phyloP scores from a whole-genome alignment of 2,329 filamentous ascomycete species.

The Fusarium robinianum region DNA sequence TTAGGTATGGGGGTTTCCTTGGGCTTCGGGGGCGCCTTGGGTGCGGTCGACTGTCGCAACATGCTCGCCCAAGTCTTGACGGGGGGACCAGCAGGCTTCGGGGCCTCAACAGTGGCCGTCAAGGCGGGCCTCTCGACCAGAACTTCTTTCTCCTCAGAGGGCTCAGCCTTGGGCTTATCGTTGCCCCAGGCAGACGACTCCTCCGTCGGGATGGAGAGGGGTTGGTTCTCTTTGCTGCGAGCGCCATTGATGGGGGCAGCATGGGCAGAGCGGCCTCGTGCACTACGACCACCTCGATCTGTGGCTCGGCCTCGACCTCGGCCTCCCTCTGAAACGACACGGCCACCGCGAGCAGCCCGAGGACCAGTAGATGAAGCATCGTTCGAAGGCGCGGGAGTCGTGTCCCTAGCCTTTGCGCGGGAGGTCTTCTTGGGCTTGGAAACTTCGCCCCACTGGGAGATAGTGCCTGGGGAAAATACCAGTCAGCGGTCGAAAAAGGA shows the following conservation, averaged over 20 bases:
- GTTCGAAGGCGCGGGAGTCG: conserved; percentile 55
- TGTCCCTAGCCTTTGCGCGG: conserved; percentile 73
- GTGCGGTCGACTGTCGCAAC: conserved; percentile 63
- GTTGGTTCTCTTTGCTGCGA: conserved; percentile 59
- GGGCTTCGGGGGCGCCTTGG: conserved; percentile 62
- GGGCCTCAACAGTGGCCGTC: conserved; percentile 43
- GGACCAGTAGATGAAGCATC: conserved; percentile 50
- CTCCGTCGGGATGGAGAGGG: conserved; percentile 68
- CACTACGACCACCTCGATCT: conserved; percentile 64
- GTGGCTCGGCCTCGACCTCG: conserved; percentile 66
- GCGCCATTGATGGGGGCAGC: conserved; percentile 63
- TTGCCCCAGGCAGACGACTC: conserved; percentile 63
- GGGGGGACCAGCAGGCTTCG: conserved; percentile 46
- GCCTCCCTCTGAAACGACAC: conserved; percentile 63
- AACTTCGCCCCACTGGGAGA: conserved; percentile 84
- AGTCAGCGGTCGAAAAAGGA: conserved; percentile 5
- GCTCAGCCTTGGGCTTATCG: conserved; percentile 43
- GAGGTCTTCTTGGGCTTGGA: conserved; percentile 79
- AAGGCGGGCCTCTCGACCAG: conserved; percentile 39
- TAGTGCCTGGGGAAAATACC: conserved; percentile 60
- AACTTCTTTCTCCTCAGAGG: conserved; percentile 42
- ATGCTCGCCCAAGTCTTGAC: conserved; percentile 76
- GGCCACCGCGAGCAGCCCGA: conserved; percentile 63
- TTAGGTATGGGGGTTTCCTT: conserved; percentile 55
- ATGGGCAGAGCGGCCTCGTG: conserved; percentile 66